Conservation (phyloP, 2,329 filamentous ascomycete genomes). For the Nothopassalora personata region DNA sequence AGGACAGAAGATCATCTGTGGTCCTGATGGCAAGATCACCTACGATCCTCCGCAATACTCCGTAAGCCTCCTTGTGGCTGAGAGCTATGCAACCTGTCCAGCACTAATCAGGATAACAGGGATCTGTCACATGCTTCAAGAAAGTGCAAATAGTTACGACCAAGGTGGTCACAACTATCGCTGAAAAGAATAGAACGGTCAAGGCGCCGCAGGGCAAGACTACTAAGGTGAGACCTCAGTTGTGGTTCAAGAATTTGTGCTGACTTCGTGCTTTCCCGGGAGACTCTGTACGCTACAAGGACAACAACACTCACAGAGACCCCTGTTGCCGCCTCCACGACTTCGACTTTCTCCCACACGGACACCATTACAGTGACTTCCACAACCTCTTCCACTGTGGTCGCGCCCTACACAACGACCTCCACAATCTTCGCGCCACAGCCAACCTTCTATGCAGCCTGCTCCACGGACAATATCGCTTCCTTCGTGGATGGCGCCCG, state of each 20-base stretch:
- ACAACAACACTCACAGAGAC: slow-evolving; percentile 8
- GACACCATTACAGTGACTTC: slow-evolving; percentile 7
- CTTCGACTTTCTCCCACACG: slow-evolving; percentile 8
- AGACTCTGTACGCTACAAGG: slow-evolving; percentile 8
- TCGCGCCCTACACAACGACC: slow-evolving; percentile 2
- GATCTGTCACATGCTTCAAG: slow-evolving; percentile 11
- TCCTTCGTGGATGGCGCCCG: slow-evolving; percentile 12
- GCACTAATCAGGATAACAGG: not conserved
- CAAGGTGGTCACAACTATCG: slow-evolving; percentile 9
- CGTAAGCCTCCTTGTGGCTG: not conserved
- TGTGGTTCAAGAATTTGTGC: not conserved
- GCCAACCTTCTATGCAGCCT: slow-evolving; percentile 15
- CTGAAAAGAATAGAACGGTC: slow-evolving; percentile 8
- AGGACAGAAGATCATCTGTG: slow-evolving; percentile 12
- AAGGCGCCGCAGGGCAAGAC: slow-evolving; percentile 7
- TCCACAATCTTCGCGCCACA: slow-evolving; percentile 10
- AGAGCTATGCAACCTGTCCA: not conserved
- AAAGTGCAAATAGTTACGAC: slow-evolving; percentile 9
- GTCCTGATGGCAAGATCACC: slow-evolving; percentile 8
- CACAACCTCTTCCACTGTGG: slow-evolving; percentile 6
- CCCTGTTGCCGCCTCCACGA: slow-evolving; percentile 8
- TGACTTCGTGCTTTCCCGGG: not conserved
- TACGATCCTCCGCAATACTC: slow-evolving; percentile 10
- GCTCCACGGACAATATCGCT: slow-evolving; percentile 8
- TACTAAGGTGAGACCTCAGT: slow-evolving; percentile 1